Evolutionary conservation across 2,329 filamentous ascomycete genomes (phyloP).

Genomic region (Rugonectria rugulosa): DNA sequence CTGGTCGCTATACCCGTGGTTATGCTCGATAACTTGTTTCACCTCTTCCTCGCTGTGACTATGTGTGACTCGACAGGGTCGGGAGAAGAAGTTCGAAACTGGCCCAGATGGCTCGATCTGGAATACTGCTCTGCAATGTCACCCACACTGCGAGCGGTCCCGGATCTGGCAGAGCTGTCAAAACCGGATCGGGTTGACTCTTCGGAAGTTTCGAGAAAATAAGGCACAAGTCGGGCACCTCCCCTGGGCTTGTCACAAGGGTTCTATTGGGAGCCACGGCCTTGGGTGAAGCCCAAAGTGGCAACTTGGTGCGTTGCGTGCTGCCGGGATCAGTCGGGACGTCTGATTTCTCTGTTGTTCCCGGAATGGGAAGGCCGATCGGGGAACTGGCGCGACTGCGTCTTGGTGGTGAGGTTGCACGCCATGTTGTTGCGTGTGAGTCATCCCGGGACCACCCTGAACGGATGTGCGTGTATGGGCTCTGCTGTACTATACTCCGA

Average conservation of each 20-base stretch:
- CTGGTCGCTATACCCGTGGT: slow-evolving; percentile 8
- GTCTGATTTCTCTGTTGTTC: neutral
- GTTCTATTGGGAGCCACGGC: neutral
- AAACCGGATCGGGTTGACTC: neutral
- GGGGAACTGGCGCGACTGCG: slow-evolving; percentile 16
- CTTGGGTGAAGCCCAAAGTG: neutral
- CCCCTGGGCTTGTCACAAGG: neutral
- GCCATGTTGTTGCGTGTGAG: slow-evolving; percentile 41
- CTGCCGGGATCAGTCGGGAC: neutral
- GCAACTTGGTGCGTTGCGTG: neutral
- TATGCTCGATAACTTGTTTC: neutral
- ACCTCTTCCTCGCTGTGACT: slow-evolving; percentile 6
- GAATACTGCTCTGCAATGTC: slow-evolving; percentile 5
- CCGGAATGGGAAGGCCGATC: slow-evolving; percentile 20
- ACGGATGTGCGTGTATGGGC: slow-evolving; percentile 14
- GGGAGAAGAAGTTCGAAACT: neutral
- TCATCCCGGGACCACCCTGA: slow-evolving; percentile 30
- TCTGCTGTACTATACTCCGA: too few species aligned
- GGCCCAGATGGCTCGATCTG: neutral
- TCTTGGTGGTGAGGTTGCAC: slow-evolving; percentile 25
- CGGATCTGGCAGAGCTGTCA: neutral
- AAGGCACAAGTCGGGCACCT: neutral
- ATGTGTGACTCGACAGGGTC: slow-evolving; percentile 3
- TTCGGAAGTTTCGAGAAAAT: neutral
- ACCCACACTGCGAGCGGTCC: neutral